phyloP scores from a whole-genome alignment of 495 filamentous ascomycete species.

The Penicillium manginii region DNA sequence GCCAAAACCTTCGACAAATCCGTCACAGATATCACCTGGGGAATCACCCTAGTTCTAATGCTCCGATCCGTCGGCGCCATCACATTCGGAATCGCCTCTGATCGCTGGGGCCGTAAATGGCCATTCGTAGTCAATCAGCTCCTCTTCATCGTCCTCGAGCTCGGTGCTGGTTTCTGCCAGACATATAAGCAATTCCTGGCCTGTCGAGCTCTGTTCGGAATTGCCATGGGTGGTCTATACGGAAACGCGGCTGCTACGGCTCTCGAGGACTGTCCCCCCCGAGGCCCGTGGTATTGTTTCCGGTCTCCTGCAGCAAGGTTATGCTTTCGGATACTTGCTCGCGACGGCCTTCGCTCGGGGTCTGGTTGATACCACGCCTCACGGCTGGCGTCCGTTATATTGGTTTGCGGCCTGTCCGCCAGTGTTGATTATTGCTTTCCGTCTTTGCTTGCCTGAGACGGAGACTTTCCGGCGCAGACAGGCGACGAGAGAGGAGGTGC shows the following conservation, averaged over 20 bases:
- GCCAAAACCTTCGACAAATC: constrained; percentile 66
- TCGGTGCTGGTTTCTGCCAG: constrained; percentile 77
- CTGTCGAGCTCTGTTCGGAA: constrained; percentile 81
- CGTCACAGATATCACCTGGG: constrained; percentile 84
- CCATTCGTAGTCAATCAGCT: constrained; percentile 84
- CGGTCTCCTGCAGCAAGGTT: constrained; percentile 85
- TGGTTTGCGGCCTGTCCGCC: constrained; percentile 86
- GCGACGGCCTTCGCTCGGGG: constrained; percentile 76
- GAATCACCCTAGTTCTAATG: constrained; percentile 85
- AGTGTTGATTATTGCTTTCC: constrained; percentile 79
- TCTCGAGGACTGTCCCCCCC: constrained; percentile 76
- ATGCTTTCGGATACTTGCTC: constrained; percentile 85
- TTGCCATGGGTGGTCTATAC: constrained; percentile 89
- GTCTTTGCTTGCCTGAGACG: constrained; percentile 78
- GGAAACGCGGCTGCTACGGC: constrained; percentile 88
- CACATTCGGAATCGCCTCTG: constrained; percentile 83
- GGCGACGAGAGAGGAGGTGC: constrained; percentile 53
- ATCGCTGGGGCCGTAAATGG: constrained; percentile 88
- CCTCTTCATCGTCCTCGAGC: constrained; percentile 78
- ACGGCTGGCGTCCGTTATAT: constrained; percentile 81
- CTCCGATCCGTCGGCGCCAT: constrained; percentile 86
- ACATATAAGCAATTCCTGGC: constrained; percentile 81
- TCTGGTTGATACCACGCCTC: constrained; percentile 70
- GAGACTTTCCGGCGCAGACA: constrained; percentile 65
- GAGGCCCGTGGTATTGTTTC: constrained; percentile 76